Evolutionary conservation across 345 rosid genomes (phyloP).

Genomic region (Laguncularia racemosa): DNA sequence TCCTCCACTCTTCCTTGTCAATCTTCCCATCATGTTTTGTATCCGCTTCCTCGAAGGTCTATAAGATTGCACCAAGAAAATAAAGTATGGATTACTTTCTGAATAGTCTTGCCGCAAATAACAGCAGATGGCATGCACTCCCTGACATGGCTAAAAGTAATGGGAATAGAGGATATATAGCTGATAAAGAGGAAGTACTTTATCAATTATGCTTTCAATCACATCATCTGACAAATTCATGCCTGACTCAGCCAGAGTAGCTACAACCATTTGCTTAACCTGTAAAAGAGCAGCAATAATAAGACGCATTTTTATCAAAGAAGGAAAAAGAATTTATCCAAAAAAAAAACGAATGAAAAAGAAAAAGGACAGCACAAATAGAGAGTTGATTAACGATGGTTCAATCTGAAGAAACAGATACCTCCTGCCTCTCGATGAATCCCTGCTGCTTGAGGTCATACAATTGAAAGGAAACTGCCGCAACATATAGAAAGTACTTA

Average conservation of each 20-base stretch:
- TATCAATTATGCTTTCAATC: constrained; percentile 92
- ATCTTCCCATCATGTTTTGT: constrained; percentile 95
- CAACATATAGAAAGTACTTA: constrained; percentile 5
- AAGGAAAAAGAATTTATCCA: too few species aligned
- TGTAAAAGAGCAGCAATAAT: constrained; percentile 11
- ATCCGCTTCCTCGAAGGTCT: constrained; percentile 99
- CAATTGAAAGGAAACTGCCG: constrained; percentile 90
- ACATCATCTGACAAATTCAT: constrained; percentile 93
- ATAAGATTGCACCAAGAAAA: constrained; percentile 11
- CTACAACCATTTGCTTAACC: constrained; percentile 99
- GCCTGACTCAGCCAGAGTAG: constrained; percentile 98
- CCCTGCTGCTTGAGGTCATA: constrained; percentile 99
- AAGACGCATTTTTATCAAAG: neutral
- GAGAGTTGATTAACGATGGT: neutral
- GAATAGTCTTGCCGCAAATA: neutral
- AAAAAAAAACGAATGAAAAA: neutral
- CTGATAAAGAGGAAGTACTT: constrained; percentile 32
- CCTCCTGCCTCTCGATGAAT: constrained; percentile 98
- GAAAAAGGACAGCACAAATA: neutral
- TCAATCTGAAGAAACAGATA: constrained; percentile 2
- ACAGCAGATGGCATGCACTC: neutral
- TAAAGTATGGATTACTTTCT: neutral
- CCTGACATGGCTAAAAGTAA: neutral
- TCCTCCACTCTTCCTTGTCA: constrained; percentile 95
- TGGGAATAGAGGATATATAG: neutral